Percentiles rank a stretch among this genome's conserved stretches.
These are phyloP conservation scores for Trypanosoma lewisi DNA, from an alignment of 208 protist genomes.

Conservation along the genomic window DNA sequence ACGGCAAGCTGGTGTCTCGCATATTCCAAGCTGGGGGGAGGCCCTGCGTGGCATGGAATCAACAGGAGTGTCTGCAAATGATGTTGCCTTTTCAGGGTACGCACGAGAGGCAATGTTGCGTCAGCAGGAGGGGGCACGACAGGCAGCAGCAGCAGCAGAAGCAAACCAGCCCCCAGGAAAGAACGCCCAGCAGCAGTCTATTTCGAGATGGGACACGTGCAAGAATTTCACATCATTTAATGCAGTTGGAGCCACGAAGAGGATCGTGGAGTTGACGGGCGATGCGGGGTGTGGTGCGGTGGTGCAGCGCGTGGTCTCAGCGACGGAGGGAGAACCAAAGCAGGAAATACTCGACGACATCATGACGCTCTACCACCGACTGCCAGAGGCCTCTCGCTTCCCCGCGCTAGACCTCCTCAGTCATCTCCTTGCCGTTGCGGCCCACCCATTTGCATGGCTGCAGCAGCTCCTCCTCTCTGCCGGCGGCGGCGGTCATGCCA, in stretches of 20 bases:
- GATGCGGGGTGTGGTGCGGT: constrained; percentile 1
- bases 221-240: constrained; percentile 60
- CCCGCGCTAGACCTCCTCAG: constrained; percentile 34
- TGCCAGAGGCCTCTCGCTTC: constrained; percentile 33
- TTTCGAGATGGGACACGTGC: constrained; percentile 9
- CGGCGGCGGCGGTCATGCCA: background rate
- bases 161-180: no score
- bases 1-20: constrained; percentile 9
- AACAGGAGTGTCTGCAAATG: constrained; percentile 1
- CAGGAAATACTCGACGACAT: constrained; percentile 9
- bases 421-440: constrained; percentile 10
- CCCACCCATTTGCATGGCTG: constrained; percentile 14
- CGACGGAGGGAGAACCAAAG: constrained; percentile 14
- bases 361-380: constrained; percentile 12
- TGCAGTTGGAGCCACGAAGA: constrained; percentile 40
- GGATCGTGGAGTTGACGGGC: constrained; percentile 44
- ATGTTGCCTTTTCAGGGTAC: constrained; percentile 29
- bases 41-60: constrained; percentile 22
- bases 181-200: no score
- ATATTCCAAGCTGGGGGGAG: constrained; percentile 20
- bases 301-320: constrained; percentile 7
- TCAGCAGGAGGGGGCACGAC: constrained; percentile 5
- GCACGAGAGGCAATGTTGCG: constrained; percentile 21
- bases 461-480: constrained; percentile 13
- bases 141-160: background rate